Evolutionary conservation across 2,329 filamentous ascomycete genomes (phyloP).

Genomic region (Chaetomiaceae sp.): DNA sequence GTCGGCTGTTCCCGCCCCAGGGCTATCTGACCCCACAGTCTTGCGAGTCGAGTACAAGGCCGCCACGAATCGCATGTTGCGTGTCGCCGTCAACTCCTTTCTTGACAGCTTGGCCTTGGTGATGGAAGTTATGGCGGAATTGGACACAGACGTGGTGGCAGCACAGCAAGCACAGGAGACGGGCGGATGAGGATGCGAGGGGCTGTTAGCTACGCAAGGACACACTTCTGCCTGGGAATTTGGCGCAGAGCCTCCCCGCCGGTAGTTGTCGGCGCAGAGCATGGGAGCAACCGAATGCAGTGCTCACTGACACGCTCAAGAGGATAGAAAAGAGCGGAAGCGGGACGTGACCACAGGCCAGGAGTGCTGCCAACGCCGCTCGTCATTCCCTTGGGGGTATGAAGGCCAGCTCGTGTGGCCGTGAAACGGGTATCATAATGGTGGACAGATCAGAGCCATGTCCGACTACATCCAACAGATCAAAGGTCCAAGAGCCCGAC

Average conservation of each 20-base stretch:
- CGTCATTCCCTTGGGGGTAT: no score
- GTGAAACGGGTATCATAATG: no score
- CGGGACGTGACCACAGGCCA: no score
- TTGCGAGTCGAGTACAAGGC: conserved; percentile 74
- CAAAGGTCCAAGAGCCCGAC: neutral
- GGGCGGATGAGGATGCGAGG: conserved; percentile 11
- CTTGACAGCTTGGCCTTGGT: conserved; percentile 85
- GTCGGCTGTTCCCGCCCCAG: conserved; percentile 29
- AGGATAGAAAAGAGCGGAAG: no score
- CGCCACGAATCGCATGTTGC: conserved; percentile 91
- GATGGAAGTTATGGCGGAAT: conserved; percentile 80
- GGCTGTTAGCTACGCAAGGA: neutral
- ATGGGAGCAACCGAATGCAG: no score
- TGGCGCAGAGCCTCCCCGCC: neutral
- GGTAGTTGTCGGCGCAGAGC: no score
- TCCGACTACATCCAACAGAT: no score
- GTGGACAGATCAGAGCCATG: no score
- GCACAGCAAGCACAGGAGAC: conserved; percentile 12
- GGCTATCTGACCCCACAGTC: conserved; percentile 35
- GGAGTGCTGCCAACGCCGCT: no score
- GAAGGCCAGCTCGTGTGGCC: no score
- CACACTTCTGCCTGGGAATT: neutral
- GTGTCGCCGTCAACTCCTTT: conserved; percentile 93
- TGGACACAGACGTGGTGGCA: conserved; percentile 76
- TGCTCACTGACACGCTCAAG: no score